Conservation (phyloP, 1,139 yeast species). For the Yamadazyma pseudoaaseri region DNA sequence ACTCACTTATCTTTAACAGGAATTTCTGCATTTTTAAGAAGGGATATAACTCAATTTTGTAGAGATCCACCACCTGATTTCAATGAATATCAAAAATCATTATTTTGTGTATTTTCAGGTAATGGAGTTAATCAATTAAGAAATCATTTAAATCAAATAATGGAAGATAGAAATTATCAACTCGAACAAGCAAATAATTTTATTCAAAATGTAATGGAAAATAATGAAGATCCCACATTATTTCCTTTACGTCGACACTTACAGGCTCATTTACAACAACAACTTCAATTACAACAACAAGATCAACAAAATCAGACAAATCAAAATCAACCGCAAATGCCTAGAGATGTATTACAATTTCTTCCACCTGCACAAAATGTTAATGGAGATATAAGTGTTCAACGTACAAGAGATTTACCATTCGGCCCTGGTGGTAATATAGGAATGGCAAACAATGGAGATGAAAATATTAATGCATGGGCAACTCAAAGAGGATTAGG, state of each 20-base stretch:
- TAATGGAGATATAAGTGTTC: conserved; percentile 7
- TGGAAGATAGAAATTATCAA: conserved; percentile 44
- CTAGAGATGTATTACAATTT: background rate
- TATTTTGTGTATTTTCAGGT: conserved; percentile 94
- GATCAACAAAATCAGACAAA: conserved; percentile 1
- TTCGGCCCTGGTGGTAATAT: conserved; percentile 5
- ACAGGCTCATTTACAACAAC: conserved; percentile 3
- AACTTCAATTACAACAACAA: conserved; percentile 1
- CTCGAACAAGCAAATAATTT: conserved; percentile 34
- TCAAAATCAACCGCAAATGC: background rate
- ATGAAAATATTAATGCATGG: conserved; percentile 29
- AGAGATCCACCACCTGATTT: conserved; percentile 96
- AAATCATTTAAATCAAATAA: conserved; percentile 50
- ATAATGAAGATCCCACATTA: background rate
- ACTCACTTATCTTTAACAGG: conserved; percentile 92
- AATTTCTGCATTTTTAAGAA: conserved; percentile 79
- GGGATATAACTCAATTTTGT: conserved; percentile 83
- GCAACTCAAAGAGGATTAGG: conserved; percentile 38
- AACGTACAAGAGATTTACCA: conserved; percentile 1
- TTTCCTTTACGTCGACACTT: conserved; percentile 4
- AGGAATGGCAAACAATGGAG: conserved; percentile 7
- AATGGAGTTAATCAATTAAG: conserved; percentile 78
- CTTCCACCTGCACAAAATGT: conserved; percentile 2
- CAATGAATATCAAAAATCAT: conserved; percentile 78
- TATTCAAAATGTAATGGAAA: conserved; percentile 1